Base-by-base conservation (phyloP, 257 asterid genomes). In the Ligustrum vulgare region DNA sequence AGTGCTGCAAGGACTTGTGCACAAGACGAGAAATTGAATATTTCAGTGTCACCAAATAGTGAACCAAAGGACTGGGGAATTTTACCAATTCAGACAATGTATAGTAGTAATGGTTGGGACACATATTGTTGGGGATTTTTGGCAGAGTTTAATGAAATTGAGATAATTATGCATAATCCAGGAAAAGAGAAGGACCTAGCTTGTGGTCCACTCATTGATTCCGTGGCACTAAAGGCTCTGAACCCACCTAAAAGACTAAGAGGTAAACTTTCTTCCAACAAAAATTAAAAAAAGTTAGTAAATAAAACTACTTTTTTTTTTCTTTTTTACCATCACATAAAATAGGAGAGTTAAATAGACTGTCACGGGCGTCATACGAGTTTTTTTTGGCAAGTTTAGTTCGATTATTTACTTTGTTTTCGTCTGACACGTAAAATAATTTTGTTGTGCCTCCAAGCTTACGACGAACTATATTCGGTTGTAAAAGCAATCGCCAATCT, bases 1-100 rank as follows among this genome's bases (percentile, higher is more conserved):
- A 80, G 84, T 71, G 92, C 95, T 0, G 93, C 90, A 0, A 83
- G 97, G 60, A 93, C 97, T 1, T 93, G 98, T 72, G 96, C 92
- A 2, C 97, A 93, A 74, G 96, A 91, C 18, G 97, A 89, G 82
- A 67, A 47, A 45, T 49, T 92, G 39, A 92, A 88, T 12, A 73
- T 90, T 22, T 86, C 96, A 0, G 84, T 89, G 73, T 35, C 74
- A 4, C 92, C 96, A 8, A 84, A 49, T 18, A 56, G 33, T 0
- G 89, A 83, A 60, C 76, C 88, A 28, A 80, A 78, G 10, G 83
- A 81, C 22, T 86, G 78, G 81, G 88, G 84, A 0, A 28, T 86
- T 71, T n/a, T 86, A 64, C 90, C 88, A 13, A 82, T 86, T 2
- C 90, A 86, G 75, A 84, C 90, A 32, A 83, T 82, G 45, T 86